Base-by-base conservation (phyloP, 169 alveolate species). In the Sarcocystis neurona region DNA sequence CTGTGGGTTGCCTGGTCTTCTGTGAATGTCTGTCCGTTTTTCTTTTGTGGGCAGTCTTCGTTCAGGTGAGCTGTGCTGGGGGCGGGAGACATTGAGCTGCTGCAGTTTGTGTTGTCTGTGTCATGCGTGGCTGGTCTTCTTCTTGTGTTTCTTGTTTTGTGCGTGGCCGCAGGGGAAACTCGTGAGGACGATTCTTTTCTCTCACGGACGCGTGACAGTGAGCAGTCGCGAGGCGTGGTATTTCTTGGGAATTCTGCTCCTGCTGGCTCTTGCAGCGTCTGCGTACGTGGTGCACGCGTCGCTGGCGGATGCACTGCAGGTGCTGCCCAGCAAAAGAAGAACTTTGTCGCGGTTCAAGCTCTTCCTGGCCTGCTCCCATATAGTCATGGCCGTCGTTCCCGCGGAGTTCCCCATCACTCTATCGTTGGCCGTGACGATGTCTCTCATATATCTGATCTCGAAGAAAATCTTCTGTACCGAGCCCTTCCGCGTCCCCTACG, bases 351-450 rank as follows among this genome's bases (percentile, higher is more conserved):
- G 80, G 47, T 96, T 97, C 92, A 98, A 98, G 94, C 94, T 99
- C 48, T 85, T 98, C 44, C 93, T 99, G 20, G 96, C 99, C 66
- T 98, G 98, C 87, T 95, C 98, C n/a, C 97, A 97, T 63, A 98
- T 99, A 80, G 95, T 99, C 20, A 98, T 99, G 47, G 97, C 99
- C 34, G 99, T 99, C 48, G 99, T 99, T 18, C 99, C 99, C 6
- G 99, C 99, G 58, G 99, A 99, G 92, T 96, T 99, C 79, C 99
- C 99, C 18, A 98, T 99, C 94, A 97, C 98, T 66, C 96, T 99
- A 46, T 97, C 99, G 0, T 92, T 99, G 86, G 98, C 99, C 2
- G 99, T 97, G n/a, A 98, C 99, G 78, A 95, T 97, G 87, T 96
- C 99, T 50, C 94, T 99, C 48, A 90, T 96, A 4, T 96, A 96